phyloP scores from a whole-genome alignment of 768 basidiomycete genomes.

The Lactarius pseudohatsudake region DNA sequence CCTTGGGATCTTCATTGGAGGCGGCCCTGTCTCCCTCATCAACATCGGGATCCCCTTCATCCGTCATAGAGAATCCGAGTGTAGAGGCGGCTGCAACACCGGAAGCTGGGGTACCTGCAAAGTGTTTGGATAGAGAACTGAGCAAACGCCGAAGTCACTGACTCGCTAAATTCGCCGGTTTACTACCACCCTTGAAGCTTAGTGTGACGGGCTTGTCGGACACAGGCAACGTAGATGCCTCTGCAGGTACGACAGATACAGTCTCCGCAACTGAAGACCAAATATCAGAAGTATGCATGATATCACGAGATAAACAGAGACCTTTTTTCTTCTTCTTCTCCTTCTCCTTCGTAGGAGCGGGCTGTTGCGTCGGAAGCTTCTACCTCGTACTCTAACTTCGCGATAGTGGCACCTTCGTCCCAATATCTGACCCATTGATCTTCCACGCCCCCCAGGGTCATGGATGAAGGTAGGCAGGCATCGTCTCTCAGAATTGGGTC shows the following conservation, averaged over 20 bases:
- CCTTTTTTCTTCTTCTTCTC: slow-evolving; percentile 65
- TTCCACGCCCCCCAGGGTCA: slow-evolving; percentile 68
- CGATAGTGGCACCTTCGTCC: slow-evolving; percentile 82
- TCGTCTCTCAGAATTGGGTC: slow-evolving; percentile 78
- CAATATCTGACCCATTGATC: slow-evolving; percentile 83
- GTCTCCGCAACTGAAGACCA: slow-evolving; percentile 5
- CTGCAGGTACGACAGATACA: slow-evolving; percentile 29
- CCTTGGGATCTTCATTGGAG: slow-evolving; percentile 46
- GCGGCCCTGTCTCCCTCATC: slow-evolving; percentile 41
- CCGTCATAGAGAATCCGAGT: slow-evolving; percentile 70
- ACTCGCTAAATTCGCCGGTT: slow-evolving; percentile 28
- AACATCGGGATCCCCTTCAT: slow-evolving; percentile 45
- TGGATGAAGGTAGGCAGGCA: slow-evolving; percentile 66
- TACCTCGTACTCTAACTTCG: slow-evolving; percentile 77
- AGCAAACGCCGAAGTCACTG: slow-evolving; percentile 27
- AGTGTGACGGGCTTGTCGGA: slow-evolving; percentile 81
- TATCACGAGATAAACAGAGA: slow-evolving; percentile 26
- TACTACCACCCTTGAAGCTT: slow-evolving; percentile 50
- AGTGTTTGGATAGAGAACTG: not conserved
- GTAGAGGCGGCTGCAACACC: slow-evolving; percentile 44
- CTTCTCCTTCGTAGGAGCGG: slow-evolving; percentile 50
- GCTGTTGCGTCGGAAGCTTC: slow-evolving; percentile 51
- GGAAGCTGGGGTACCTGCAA: slow-evolving; percentile 26
- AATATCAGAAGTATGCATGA: not conserved
- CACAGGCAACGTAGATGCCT: slow-evolving; percentile 68